These are phyloP conservation scores for Calonectria hawksworthii DNA, from an alignment of 2,329 filamentous ascomycete genomes.

Conservation along the genomic window DNA sequence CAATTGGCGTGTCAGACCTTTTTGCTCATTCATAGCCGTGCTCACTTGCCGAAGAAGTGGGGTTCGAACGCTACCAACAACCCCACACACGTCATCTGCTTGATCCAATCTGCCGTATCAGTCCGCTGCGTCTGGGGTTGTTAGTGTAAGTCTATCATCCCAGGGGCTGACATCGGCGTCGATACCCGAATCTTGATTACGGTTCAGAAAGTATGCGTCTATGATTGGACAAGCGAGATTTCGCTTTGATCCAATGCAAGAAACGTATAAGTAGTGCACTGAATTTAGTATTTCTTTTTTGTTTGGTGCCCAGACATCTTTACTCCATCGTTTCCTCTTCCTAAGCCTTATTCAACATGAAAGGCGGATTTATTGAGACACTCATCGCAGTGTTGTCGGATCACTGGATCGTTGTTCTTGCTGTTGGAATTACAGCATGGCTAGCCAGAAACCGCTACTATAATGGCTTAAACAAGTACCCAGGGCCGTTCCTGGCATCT, in stretches of 20 bases:
- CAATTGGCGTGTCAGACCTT: background rate
- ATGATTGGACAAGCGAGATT: background rate
- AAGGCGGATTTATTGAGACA: slow-evolving; percentile 40
- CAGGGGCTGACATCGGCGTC: background rate
- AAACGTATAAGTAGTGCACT: background rate
- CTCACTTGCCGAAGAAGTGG: slow-evolving; percentile 24
- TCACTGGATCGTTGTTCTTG: slow-evolving; percentile 38
- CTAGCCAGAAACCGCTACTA: slow-evolving; percentile 52
- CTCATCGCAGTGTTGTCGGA: slow-evolving; percentile 31
- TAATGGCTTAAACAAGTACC: slow-evolving; percentile 77
- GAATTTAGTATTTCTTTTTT: background rate
- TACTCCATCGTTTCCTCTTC: background rate
- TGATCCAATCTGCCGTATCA: background rate
- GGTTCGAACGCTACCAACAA: background rate
- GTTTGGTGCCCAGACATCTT: background rate
- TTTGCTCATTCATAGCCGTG: slow-evolving; percentile 10
- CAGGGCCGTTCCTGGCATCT: slow-evolving; percentile 78
- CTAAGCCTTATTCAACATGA: slow-evolving; percentile 36
- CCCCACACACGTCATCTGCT: slow-evolving; percentile 5
- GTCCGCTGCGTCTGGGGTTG: background rate
- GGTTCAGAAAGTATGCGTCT: background rate
- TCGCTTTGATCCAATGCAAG: background rate
- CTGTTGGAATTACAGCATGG: slow-evolving; percentile 21
- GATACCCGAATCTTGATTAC: background rate
- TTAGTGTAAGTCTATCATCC: background rate